A percentile compares a stretch with the other conserved stretches of the same genome.
Evolutionary conservation across 768 basidiomycete genomes (phyloP).

Genomic region (Boletus rubropictus): DNA sequence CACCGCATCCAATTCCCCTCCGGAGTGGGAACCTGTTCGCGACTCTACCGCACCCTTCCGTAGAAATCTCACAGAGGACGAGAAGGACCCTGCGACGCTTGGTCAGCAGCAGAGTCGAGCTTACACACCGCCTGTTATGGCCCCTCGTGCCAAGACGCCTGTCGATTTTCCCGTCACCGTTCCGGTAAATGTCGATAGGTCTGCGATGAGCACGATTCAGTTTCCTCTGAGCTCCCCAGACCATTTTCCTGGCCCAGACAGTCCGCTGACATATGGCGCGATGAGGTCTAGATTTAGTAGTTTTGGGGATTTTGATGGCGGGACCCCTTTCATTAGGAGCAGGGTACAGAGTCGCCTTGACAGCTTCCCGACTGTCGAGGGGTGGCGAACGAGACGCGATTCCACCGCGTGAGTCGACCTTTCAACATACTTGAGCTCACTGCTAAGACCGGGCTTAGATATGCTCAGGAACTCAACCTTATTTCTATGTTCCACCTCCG

Average conservation of each 20-base stretch:
- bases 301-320: conserved; percentile 64
- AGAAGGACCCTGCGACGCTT: conserved; percentile 50
- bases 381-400: conserved; percentile 84
- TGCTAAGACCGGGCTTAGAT: conserved; percentile 38
- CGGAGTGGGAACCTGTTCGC: conserved; percentile 42
- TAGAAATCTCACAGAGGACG: conserved; percentile 68
- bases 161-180: conserved; percentile 53
- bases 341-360: conserved; percentile 77
- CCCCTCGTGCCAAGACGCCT: conserved; percentile 44
- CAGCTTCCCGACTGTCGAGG: conserved; percentile 48
- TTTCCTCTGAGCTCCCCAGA: conserved; percentile 80
- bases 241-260: conserved; percentile 44
- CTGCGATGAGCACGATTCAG: conserved; percentile 63
- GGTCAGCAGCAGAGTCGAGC: conserved; percentile 33
- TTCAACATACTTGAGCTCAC: neutral
- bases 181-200: conserved; percentile 45
- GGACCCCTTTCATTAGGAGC: conserved; percentile 79
- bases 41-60: conserved; percentile 71
- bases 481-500: conserved; percentile 87
- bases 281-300: conserved; percentile 63
- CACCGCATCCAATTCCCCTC: conserved; percentile 46
- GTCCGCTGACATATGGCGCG: conserved; percentile 45
- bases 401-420: conserved; percentile 71
- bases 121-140: conserved; percentile 26
- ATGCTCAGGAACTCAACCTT: conserved; percentile 76